phyloP scores from a whole-genome alignment of 495 filamentous ascomycete species.

The Aspergillus wentii region DNA sequence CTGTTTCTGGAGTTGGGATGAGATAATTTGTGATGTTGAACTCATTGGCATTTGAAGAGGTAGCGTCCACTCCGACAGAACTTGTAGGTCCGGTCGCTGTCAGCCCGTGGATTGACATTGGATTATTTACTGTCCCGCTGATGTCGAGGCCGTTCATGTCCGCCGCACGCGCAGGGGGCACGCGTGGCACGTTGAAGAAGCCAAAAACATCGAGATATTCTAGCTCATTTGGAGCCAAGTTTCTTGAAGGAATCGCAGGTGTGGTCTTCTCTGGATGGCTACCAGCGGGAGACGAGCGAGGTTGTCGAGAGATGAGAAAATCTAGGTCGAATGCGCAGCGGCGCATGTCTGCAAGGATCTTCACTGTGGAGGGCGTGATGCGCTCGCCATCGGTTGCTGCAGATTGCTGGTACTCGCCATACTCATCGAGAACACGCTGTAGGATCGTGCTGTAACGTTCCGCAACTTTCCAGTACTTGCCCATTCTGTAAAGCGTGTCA shows the following conservation, averaged over 20 bases:
- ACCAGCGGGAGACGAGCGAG: conserved; percentile 45
- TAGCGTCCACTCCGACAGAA: conserved; percentile 20
- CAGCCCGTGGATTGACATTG: conserved; percentile 40
- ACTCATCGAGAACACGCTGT: conserved; percentile 77
- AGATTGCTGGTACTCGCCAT: conserved; percentile 68
- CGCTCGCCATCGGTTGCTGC: conserved; percentile 53
- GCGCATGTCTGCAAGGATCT: conserved; percentile 85
- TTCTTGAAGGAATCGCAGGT: conserved; percentile 41
- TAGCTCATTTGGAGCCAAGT: conserved; percentile 71
- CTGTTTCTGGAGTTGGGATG: conserved; percentile 42
- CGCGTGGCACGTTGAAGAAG: conserved; percentile 83
- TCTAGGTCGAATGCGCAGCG: conserved; percentile 80
- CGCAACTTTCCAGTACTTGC: conserved; percentile 77
- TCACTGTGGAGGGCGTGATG: conserved; percentile 74
- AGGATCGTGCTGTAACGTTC: conserved; percentile 76
- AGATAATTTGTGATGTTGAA: conserved; percentile 47
- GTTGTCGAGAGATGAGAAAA: conserved; percentile 80
- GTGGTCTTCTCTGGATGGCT: conserved; percentile 30
- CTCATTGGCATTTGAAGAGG: conserved; percentile 30
- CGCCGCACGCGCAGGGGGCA: conserved; percentile 44
- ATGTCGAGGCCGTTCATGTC: conserved; percentile 28
- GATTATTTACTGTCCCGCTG: conserved; percentile 26
- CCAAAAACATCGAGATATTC: conserved; percentile 93
- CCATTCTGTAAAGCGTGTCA: conserved; percentile 73
- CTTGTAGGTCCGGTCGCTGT: conserved; percentile 16